These are phyloP conservation scores for Groenewaldozyma auringiensis DNA, from an alignment of 1,139 yeast genomes.

Conservation along the genomic window DNA sequence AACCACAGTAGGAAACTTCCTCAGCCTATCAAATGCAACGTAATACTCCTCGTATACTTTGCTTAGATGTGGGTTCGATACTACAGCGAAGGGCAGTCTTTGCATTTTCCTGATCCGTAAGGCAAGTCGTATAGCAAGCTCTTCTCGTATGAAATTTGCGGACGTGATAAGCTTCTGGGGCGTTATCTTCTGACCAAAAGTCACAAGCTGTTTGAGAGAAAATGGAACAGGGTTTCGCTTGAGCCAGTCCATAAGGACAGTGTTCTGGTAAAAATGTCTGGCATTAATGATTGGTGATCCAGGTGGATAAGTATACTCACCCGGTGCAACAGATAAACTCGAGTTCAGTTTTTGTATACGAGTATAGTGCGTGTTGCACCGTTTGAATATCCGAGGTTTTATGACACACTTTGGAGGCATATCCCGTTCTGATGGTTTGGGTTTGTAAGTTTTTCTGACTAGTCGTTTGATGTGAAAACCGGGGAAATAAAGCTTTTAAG, in stretches of 20 bases:
- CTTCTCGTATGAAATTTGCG: slow-evolving; percentile 82
- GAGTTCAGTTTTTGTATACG: slow-evolving; percentile 18
- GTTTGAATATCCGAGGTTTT: slow-evolving; percentile 3
- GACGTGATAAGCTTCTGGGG: slow-evolving; percentile 68
- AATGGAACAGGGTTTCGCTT: slow-evolving; percentile 77
- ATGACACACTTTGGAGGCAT: no score
- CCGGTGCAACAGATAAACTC: slow-evolving; percentile 16
- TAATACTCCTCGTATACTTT: slow-evolving; percentile 86
- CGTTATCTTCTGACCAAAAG: slow-evolving; percentile 77
- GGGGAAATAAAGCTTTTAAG: no score
- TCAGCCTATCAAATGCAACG: slow-evolving; percentile 74
- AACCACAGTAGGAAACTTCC: slow-evolving; percentile 60
- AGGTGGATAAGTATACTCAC: slow-evolving; percentile 27
- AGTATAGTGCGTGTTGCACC: slow-evolving; percentile 14
- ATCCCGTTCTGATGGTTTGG: no score
- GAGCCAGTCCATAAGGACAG: slow-evolving; percentile 59
- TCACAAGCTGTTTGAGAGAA: slow-evolving; percentile 77
- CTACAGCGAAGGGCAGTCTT: slow-evolving; percentile 71
- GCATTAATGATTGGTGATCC: slow-evolving; percentile 35
- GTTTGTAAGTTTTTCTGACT: no score
- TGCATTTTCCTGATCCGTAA: slow-evolving; percentile 75
- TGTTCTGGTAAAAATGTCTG: slow-evolving; percentile 78
- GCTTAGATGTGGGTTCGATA: slow-evolving; percentile 75
- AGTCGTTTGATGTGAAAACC: no score
- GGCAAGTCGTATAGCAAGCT: slow-evolving; percentile 76